Evolutionary conservation across 2,329 filamentous ascomycete genomes (phyloP).

Genomic region (Xylaria sp.): DNA sequence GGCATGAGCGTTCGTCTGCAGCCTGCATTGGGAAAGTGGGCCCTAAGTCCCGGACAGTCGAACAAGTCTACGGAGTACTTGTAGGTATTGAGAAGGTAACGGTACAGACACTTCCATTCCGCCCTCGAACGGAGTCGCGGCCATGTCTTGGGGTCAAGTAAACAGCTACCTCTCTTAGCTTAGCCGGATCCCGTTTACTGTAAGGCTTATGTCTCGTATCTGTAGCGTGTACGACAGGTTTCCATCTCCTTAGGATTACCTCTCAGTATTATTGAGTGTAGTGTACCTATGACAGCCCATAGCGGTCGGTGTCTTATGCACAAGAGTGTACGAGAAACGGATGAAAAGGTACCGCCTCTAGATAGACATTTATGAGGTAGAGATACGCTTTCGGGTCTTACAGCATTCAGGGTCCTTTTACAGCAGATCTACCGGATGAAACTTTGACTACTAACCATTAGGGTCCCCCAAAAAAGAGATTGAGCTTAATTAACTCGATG

Average conservation of each 20-base stretch:
- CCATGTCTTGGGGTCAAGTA: not conserved
- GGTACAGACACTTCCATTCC: slow-evolving; percentile 6
- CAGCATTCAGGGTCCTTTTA: slow-evolving; percentile 28
- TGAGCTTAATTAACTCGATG: slow-evolving; percentile 28
- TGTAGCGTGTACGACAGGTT: not conserved
- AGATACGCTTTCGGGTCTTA: slow-evolving; percentile 13
- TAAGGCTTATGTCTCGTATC: not conserved
- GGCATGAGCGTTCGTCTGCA: slow-evolving; percentile 15
- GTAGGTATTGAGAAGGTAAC: not conserved
- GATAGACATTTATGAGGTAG: too few relatives aligned
- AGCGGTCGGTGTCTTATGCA: not conserved
- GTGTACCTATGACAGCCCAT: not conserved
- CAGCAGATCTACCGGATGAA: slow-evolving; percentile 15
- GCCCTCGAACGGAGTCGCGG: not conserved
- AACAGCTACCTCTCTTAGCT: not conserved
- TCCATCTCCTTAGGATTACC: too few relatives aligned
- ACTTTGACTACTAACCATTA: slow-evolving; percentile 10
- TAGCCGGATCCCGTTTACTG: not conserved
- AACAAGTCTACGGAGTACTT: not conserved
- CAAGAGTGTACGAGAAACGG: too few relatives aligned
- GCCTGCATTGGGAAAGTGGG: slow-evolving; percentile 1
- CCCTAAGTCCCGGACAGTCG: not conserved
- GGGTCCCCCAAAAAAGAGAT: not conserved
- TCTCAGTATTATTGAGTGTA: not conserved
- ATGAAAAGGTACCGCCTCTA: too few relatives aligned